Percentiles rank a stretch among this genome's conserved stretches.
Evolutionary conservation across 2,329 filamentous ascomycete genomes (phyloP).

Genomic region (Sordariomycetes sp.): DNA sequence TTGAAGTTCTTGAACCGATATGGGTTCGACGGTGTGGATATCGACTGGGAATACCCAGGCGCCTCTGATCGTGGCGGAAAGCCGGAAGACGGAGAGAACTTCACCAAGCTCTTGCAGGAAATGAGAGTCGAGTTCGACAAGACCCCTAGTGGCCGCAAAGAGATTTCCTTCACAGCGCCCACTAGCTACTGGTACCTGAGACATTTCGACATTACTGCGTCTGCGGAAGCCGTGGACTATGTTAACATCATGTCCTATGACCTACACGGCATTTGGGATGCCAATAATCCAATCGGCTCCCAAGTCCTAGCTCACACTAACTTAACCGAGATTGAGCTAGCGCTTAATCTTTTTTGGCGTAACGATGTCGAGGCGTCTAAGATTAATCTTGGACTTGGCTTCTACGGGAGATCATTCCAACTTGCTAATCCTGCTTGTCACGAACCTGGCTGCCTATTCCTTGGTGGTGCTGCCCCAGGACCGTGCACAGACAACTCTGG

Average conservation of each 20-base stretch:
- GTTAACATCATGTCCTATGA: constrained; percentile 8
- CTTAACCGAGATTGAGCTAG: constrained; percentile 32
- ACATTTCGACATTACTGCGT: constrained; percentile 6
- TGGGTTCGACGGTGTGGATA: constrained; percentile 8
- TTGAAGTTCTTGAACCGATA: constrained; percentile 4
- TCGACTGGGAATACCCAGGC: constrained; percentile 8
- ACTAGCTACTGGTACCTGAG: constrained; percentile 14
- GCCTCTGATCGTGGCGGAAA: constrained; percentile 6
- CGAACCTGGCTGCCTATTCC: constrained; percentile 9
- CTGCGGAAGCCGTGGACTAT: constrained; percentile 3
- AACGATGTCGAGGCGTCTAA: constrained; percentile 28
- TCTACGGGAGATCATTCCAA: constrained; percentile 24
- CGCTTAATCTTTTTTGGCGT: constrained; percentile 35
- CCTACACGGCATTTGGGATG: constrained; percentile 20
- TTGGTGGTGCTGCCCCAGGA: constrained; percentile 5
- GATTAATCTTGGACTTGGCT: constrained; percentile 30
- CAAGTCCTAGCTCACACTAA: constrained; percentile 31
- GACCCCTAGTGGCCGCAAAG: neutral
- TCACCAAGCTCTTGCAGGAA: constrained; percentile 7
- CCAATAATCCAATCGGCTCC: constrained; percentile 11
- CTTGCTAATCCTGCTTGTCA: constrained; percentile 9
- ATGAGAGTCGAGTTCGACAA: neutral
- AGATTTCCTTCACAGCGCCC: constrained; percentile 8
- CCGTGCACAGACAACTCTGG: constrained; percentile 13
- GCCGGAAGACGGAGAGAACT: constrained; percentile 7